Conservation (phyloP, 495 filamentous ascomycete genomes). For the Aspergillus asperescens region DNA sequence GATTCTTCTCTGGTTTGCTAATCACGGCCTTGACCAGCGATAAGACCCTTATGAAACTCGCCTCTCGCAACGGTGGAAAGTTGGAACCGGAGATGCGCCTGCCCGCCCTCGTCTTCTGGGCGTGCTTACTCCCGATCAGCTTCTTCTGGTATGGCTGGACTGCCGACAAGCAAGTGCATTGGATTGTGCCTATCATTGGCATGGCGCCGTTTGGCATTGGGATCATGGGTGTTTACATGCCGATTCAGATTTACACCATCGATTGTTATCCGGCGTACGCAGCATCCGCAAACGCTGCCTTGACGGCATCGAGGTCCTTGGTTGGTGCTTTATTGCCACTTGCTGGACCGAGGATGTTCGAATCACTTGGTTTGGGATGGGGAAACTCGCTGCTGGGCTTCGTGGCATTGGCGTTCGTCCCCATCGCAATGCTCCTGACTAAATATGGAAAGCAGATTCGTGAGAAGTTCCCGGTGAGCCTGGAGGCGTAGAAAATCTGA, state of each 20-base stretch:
- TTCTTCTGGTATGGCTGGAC: slow-evolving; percentile 36
- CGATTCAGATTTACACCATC: slow-evolving; percentile 33
- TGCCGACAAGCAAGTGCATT: slow-evolving; percentile 22
- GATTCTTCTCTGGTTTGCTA: slow-evolving; percentile 45
- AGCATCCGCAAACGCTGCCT: slow-evolving; percentile 54
- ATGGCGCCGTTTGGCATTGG: slow-evolving; percentile 22
- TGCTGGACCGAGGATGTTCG: slow-evolving; percentile 58
- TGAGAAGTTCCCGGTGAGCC: slow-evolving; percentile 23
- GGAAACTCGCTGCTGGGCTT: slow-evolving; percentile 63
- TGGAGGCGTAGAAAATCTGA: slow-evolving; percentile 10
- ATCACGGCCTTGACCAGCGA: slow-evolving; percentile 51
- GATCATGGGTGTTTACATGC: slow-evolving; percentile 25
- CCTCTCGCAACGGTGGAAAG: slow-evolving; percentile 47
- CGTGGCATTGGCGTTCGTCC: slow-evolving; percentile 50
- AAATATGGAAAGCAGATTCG: slow-evolving; percentile 29
- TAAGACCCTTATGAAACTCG: slow-evolving; percentile 51
- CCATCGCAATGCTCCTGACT: slow-evolving; percentile 28
- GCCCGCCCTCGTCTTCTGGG: slow-evolving; percentile 55
- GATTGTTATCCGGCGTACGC: slow-evolving; percentile 39
- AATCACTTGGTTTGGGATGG: slow-evolving; percentile 56
- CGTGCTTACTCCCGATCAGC: slow-evolving; percentile 33
- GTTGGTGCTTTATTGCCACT: slow-evolving; percentile 60
- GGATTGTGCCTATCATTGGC: slow-evolving; percentile 37
- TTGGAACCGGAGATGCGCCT: slow-evolving; percentile 62
- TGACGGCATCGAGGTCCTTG: slow-evolving; percentile 52